Conservation (phyloP, 2,329 filamentous ascomycete species). For the Penicillium fuscoglaucum region DNA sequence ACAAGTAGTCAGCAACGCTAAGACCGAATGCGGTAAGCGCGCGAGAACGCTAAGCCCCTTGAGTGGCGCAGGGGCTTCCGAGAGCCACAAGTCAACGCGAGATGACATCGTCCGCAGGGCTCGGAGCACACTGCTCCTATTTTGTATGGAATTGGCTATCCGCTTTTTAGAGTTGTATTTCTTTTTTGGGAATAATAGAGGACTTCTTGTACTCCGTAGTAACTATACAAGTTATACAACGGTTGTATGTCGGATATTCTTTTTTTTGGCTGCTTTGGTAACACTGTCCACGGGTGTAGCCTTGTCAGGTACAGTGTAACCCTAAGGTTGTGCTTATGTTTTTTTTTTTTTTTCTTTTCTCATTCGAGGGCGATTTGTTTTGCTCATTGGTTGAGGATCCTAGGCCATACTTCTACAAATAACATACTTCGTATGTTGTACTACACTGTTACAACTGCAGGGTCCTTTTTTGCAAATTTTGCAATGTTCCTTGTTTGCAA, state of each 20-base stretch:
- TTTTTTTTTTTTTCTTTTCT: too few species aligned
- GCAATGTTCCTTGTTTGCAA: background rate
- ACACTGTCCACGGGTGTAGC: background rate
- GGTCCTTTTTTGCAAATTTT: constrained; percentile 1
- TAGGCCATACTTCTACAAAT: background rate
- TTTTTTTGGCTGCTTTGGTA: background rate
- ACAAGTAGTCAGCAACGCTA: constrained; percentile 26
- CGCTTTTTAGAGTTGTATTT: background rate
- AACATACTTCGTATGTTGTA: background rate
- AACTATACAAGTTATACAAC: background rate
- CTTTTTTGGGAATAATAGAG: background rate
- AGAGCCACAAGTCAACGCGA: constrained; percentile 20
- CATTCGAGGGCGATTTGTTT: background rate
- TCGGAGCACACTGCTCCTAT: constrained; percentile 28
- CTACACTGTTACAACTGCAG: background rate
- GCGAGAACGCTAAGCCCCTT: constrained; percentile 15
- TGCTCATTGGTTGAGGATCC: background rate
- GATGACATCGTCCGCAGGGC: constrained; percentile 23
- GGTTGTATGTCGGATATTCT: background rate
- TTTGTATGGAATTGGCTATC: background rate
- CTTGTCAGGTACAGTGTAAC: constrained; percentile 11
- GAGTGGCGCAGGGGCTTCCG: constrained; percentile 21
- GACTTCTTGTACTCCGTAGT: background rate
- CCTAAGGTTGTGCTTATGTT: background rate
- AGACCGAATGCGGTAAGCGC: background rate